phyloP scores from a whole-genome alignment of 2,329 filamentous ascomycete genomes.

The Hymenoscyphus occultus region DNA sequence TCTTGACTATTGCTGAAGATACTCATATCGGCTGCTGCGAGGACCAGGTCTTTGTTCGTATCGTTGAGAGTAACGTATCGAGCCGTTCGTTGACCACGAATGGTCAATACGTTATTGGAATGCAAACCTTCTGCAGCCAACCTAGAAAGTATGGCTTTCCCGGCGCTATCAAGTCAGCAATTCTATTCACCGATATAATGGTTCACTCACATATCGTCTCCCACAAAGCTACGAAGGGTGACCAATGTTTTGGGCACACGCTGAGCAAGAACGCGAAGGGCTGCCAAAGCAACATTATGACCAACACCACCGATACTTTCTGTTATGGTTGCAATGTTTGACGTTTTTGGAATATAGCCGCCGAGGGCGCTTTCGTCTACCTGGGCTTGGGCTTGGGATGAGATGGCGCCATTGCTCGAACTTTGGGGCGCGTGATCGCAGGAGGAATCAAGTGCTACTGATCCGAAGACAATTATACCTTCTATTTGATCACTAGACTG shows the following conservation, averaged over 20 bases:
- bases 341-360: conserved; percentile 55
- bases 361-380: conserved; percentile 38
- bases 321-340: conserved; percentile 77
- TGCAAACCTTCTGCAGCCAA: conserved; percentile 64
- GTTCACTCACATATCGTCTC: conserved; percentile 62
- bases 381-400: background rate
- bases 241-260: conserved; percentile 41
- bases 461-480: conserved; percentile 83
- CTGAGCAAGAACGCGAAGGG: conserved; percentile 45
- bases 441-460: conserved; percentile 80
- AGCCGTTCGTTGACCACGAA: conserved; percentile 53
- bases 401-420: background rate
- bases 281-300: conserved; percentile 84
- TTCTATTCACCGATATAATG: background rate
- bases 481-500: background rate
- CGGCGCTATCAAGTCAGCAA: conserved; percentile 52
- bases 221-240: conserved; percentile 75
- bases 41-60: conserved; percentile 73
- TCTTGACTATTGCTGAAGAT: conserved; percentile 25
- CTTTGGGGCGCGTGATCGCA: conserved; percentile 64
- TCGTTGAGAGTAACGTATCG: conserved; percentile 93
- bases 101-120: conserved; percentile 34
- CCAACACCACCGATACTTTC: conserved; percentile 90
- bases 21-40: conserved; percentile 93
- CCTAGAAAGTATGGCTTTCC: conserved; percentile 66